A percentile compares a stretch with the other conserved stretches of the same genome.
These are phyloP conservation scores for Tremella fuciformis DNA, from an alignment of 768 basidiomycete species.

Conservation along the genomic window DNA sequence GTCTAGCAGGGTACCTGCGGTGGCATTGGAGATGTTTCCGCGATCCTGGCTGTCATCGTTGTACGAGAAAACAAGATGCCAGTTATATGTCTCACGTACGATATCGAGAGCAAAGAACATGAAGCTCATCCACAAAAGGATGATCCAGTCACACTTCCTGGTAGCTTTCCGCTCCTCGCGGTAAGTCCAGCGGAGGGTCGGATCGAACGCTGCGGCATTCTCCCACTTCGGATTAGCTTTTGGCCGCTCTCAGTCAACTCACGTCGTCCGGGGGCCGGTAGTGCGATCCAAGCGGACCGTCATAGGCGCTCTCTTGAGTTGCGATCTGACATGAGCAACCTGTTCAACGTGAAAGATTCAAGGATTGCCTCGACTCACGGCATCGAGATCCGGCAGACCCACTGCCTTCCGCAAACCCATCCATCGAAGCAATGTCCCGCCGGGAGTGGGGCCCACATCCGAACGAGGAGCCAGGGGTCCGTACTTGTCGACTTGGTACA, in stretches of 20 bases:
- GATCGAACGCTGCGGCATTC: slow-evolving; percentile 61
- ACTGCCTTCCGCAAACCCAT: slow-evolving; percentile 17
- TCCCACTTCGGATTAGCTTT: slow-evolving; percentile 14
- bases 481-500: too few relatives aligned
- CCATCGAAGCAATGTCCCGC: slow-evolving; percentile 20
- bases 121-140: slow-evolving; percentile 58
- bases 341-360: not conserved
- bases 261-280: not conserved
- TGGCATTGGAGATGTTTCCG: slow-evolving; percentile 64
- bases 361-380: not conserved
- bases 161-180: slow-evolving; percentile 61
- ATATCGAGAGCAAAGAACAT: slow-evolving; percentile 60
- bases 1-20: slow-evolving; percentile 66
- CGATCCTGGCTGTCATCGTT: slow-evolving; percentile 39
- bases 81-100: slow-evolving; percentile 7
- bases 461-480: not conserved
- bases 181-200: slow-evolving; percentile 68
- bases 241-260: not conserved
- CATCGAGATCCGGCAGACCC: slow-evolving; percentile 20
- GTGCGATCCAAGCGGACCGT: slow-evolving; percentile 33
- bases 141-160: slow-evolving; percentile 62
- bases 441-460: slow-evolving; percentile 5
- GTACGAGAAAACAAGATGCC: too few relatives aligned
- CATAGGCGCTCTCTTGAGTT: slow-evolving; percentile 42
- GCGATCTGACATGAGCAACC: slow-evolving; percentile 18